phyloP scores from a whole-genome alignment of 2,329 filamentous ascomycete genomes.

The Arthrobotrys megalospora region DNA sequence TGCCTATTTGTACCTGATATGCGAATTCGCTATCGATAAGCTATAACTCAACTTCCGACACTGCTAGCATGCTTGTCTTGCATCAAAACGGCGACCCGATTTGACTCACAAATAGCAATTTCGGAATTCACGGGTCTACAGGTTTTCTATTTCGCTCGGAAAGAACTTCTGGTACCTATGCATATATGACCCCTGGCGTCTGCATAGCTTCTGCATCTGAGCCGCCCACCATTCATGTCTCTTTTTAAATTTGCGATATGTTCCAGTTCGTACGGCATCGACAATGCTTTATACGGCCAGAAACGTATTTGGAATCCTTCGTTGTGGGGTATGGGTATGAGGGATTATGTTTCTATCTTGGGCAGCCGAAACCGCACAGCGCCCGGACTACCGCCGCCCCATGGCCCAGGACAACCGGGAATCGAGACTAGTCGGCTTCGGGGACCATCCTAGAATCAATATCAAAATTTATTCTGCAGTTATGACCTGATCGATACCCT shows the following conservation, averaged over 20 bases:
- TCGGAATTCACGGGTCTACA: slow-evolving; percentile 29
- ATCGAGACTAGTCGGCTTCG: too few species aligned
- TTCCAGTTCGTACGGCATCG: background rate
- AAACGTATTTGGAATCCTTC: slow-evolving; percentile 28
- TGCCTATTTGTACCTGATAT: background rate
- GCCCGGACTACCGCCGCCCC: background rate
- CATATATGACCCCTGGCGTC: background rate
- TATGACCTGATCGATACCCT: background rate
- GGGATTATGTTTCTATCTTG: slow-evolving; percentile 26
- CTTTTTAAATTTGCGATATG: background rate
- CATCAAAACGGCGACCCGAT: slow-evolving; percentile 1
- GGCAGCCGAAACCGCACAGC: background rate
- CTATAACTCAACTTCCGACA: slow-evolving; percentile 14
- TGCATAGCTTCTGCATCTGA: background rate
- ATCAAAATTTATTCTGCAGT: background rate
- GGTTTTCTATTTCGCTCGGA: background rate
- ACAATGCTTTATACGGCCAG: background rate
- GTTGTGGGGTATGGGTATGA: slow-evolving; percentile 3
- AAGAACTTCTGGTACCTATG: background rate
- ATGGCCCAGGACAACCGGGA: background rate
- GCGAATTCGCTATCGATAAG: slow-evolving; percentile 13
- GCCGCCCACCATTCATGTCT: background rate
- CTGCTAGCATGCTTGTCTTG: background rate
- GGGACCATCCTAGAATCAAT: background rate
- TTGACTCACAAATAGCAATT: slow-evolving; percentile 49